Percentiles rank a stretch among this genome's conserved stretches.
Conservation (phyloP, 23 red algal species). For the Cyanidiococcus yangmingshanensis region DNA sequence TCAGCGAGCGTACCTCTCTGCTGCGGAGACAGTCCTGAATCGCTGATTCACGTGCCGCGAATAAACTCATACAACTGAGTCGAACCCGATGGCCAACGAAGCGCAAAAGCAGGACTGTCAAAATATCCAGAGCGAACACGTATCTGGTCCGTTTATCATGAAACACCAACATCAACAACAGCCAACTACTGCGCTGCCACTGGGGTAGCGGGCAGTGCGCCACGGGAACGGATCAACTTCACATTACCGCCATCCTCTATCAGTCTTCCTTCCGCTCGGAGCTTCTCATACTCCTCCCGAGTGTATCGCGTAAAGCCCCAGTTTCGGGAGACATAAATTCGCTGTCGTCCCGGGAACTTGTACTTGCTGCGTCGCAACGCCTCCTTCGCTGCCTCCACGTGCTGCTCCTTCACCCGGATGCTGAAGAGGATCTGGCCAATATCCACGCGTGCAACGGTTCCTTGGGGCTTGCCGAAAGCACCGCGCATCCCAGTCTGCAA, state of each 20-base stretch:
- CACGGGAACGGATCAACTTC: slow-evolving; percentile 58
- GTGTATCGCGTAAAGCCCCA: slow-evolving; percentile 93
- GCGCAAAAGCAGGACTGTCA: too few relatives aligned
- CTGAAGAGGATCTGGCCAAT: slow-evolving; percentile 92
- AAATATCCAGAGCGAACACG: too few relatives aligned
- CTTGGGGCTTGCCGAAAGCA: slow-evolving; percentile 97
- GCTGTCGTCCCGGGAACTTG: slow-evolving; percentile 99
- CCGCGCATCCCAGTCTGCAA: slow-evolving; percentile 98
- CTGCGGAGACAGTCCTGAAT: too few relatives aligned
- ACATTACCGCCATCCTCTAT: slow-evolving; percentile 75
- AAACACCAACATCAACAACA: too few relatives aligned
- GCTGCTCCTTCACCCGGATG: slow-evolving; percentile 64
- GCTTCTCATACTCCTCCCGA: slow-evolving; percentile 73
- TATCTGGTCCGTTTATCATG: too few relatives aligned
- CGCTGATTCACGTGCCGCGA: too few relatives aligned
- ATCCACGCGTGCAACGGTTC: slow-evolving; percentile 90
- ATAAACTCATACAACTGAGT: too few relatives aligned
- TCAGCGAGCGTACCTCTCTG: too few relatives aligned
- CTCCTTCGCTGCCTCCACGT: slow-evolving; percentile 57
- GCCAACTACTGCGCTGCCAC: not conserved
- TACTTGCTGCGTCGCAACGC: slow-evolving; percentile 92
- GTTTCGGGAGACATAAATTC: slow-evolving; percentile 70
- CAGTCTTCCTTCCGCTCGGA: slow-evolving; percentile 62
- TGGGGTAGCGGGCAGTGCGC: slow-evolving; percentile 28
- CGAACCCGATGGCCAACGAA: too few relatives aligned